These are phyloP conservation scores for Saccharomycopsis sp. DNA, from an alignment of 805 yeast species.

Conservation along the genomic window DNA sequence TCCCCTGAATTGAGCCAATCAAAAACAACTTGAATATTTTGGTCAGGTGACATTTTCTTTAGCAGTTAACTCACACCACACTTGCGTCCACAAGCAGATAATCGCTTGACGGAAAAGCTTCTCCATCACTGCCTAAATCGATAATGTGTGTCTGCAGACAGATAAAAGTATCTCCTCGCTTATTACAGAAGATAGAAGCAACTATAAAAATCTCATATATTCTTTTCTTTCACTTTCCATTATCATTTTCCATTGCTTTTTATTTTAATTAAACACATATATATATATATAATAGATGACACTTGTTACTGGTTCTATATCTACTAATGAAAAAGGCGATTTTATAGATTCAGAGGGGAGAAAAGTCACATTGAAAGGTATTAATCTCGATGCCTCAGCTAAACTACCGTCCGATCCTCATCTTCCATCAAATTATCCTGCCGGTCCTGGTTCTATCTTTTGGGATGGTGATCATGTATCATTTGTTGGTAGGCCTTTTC, in stretches of 20 bases:
- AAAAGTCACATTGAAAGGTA: slow-evolving; percentile 63
- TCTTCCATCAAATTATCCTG: slow-evolving; percentile 33
- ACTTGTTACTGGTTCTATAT: slow-evolving; percentile 15
- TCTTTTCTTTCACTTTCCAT: not conserved
- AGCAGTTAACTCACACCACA: too few relatives aligned
- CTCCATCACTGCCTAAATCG: too few relatives aligned
- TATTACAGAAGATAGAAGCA: not conserved
- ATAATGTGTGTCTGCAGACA: not conserved
- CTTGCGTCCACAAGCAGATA: too few relatives aligned
- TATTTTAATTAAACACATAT: not conserved
- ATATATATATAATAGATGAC: not conserved
- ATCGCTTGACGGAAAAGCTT: too few relatives aligned
- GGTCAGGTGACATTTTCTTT: too few relatives aligned
- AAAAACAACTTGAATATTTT: too few relatives aligned
- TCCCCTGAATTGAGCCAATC: too few relatives aligned
- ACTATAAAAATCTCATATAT: not conserved
- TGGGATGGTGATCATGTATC: slow-evolving; percentile 68
- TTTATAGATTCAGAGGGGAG: slow-evolving; percentile 54
- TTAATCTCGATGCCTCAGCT: slow-evolving; percentile 69
- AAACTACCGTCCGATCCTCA: slow-evolving; percentile 61
- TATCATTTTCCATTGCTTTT: not conserved
- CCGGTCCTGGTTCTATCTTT: slow-evolving; percentile 36
- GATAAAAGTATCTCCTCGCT: not conserved
- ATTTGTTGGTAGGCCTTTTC: slow-evolving; percentile 80
- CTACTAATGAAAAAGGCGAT: slow-evolving; percentile 43